Conservation (phyloP, 176 grass and related monocot genomes). For the Puya raimondii region DNA sequence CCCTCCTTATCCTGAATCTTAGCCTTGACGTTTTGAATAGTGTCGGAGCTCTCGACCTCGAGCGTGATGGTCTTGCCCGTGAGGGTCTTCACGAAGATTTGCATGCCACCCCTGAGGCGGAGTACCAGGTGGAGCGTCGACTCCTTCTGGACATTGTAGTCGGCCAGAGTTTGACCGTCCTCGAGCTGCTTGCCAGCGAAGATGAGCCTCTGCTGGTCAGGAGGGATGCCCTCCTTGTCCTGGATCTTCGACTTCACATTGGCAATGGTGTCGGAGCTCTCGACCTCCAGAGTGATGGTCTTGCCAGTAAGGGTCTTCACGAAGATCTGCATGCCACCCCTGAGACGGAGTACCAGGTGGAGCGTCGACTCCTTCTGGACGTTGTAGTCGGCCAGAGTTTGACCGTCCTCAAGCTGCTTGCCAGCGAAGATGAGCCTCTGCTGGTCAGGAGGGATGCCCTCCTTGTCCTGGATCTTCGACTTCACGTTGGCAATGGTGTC, state of each 20-base stretch:
- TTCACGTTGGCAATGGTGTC: slow-evolving; percentile 17
- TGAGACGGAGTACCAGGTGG: slow-evolving; percentile 3
- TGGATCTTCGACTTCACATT: slow-evolving; percentile 5
- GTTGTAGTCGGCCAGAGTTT: slow-evolving; percentile 15
- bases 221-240: too few species aligned
- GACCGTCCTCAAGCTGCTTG: slow-evolving; percentile 17
- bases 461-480: slow-evolving; percentile 21
- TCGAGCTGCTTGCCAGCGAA: slow-evolving; percentile 13
- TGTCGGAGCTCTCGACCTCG: too few species aligned
- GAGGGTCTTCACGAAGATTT: neutral
- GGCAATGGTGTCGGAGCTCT: slow-evolving; percentile 4
- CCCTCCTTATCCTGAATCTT: too few species aligned
- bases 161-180: slow-evolving; percentile 10
- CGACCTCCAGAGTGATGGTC: too few species aligned
- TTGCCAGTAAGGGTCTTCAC: neutral
- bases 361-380: slow-evolving; percentile 14
- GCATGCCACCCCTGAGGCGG: slow-evolving; percentile 1
- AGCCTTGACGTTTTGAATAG: too few species aligned
- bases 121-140: slow-evolving; percentile 5
- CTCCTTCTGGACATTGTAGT: slow-evolving; percentile 23
- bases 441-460: slow-evolving; percentile 18
- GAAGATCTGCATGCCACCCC: neutral
- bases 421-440: slow-evolving; percentile 11
- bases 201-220: too few species aligned
- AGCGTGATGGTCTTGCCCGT: too few species aligned